Percentiles rank a stretch among this genome's conserved stretches.
Evolutionary conservation across 2,329 filamentous ascomycete species (phyloP).

Genomic region (Alternaria novae-zelandiae): DNA sequence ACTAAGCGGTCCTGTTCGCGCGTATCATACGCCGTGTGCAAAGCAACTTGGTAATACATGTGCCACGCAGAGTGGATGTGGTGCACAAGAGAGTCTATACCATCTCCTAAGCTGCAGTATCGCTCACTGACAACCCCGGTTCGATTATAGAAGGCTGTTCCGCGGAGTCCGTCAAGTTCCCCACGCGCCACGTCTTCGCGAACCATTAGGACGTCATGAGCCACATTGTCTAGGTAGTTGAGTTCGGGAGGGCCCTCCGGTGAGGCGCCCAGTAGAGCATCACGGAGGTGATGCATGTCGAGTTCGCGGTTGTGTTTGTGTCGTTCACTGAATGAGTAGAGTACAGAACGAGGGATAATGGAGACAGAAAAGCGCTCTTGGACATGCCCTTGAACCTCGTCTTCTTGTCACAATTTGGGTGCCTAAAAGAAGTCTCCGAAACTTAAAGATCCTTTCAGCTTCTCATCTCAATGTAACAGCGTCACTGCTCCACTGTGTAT

Average conservation of each 20-base stretch:
- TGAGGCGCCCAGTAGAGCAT: neutral
- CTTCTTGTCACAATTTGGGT: neutral
- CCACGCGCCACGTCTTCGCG: neutral
- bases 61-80: slow-evolving; percentile 15
- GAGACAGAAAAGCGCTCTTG: neutral
- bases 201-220: neutral
- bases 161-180: neutral
- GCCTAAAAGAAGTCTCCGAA: neutral
- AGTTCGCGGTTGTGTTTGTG: neutral
- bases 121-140: neutral
- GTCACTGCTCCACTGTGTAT: neutral
- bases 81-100: neutral
- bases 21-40: slow-evolving; percentile 7
- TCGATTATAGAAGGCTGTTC: neutral
- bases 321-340: neutral
- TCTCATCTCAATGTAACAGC: neutral
- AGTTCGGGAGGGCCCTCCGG: slow-evolving; percentile 7
- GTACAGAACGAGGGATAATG: neutral
- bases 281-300: slow-evolving; percentile 6
- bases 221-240: neutral
- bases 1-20: slow-evolving; percentile 11
- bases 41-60: slow-evolving; percentile 6
- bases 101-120: neutral
- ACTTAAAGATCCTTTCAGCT: neutral
- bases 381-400: neutral